These are phyloP conservation scores for Harringtonia aguacate DNA, from an alignment of 2,329 filamentous ascomycete genomes.

Conservation along the genomic window DNA sequence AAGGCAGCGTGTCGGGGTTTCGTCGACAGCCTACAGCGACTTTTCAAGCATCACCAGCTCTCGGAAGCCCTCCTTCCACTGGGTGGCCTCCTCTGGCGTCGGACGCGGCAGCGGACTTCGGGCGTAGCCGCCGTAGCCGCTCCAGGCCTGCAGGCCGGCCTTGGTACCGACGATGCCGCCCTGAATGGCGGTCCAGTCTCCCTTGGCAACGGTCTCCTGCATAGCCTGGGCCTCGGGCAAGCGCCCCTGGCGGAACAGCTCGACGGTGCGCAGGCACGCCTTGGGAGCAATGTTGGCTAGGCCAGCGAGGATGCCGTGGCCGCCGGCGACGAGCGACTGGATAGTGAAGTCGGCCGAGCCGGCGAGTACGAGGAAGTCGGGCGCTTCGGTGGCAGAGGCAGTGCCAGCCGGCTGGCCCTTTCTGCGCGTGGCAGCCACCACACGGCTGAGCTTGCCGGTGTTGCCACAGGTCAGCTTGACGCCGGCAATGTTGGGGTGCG, in stretches of 20 bases:
- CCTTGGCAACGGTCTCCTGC: slow-evolving; percentile 55
- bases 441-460: slow-evolving; percentile 57
- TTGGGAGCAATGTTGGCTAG: slow-evolving; percentile 62
- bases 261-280: slow-evolving; percentile 49
- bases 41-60: slow-evolving; percentile 42
- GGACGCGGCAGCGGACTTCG: slow-evolving; percentile 41
- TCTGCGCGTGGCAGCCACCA: slow-evolving; percentile 47
- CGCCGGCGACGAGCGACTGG: slow-evolving; percentile 57
- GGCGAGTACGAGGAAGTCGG: slow-evolving; percentile 58
- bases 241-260: slow-evolving; percentile 48
- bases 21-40: slow-evolving; percentile 23
- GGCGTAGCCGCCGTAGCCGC: slow-evolving; percentile 51
- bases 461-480: slow-evolving; percentile 63
- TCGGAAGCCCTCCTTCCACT: slow-evolving; percentile 46
- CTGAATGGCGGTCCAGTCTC: slow-evolving; percentile 64
- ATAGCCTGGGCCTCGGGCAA: slow-evolving; percentile 48
- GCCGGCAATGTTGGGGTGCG: slow-evolving; percentile 56
- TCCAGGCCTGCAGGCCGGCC: slow-evolving; percentile 53
- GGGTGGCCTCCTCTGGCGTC: slow-evolving; percentile 32
- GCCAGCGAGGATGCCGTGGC: slow-evolving; percentile 61
- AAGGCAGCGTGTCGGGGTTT: too few species aligned
- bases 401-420: too few species aligned
- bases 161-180: slow-evolving; percentile 64
- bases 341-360: slow-evolving; percentile 65
- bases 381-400: slow-evolving; percentile 13